phyloP scores from a whole-genome alignment of 345 rosid genomes.

The Eucalyptus cloeziana region DNA sequence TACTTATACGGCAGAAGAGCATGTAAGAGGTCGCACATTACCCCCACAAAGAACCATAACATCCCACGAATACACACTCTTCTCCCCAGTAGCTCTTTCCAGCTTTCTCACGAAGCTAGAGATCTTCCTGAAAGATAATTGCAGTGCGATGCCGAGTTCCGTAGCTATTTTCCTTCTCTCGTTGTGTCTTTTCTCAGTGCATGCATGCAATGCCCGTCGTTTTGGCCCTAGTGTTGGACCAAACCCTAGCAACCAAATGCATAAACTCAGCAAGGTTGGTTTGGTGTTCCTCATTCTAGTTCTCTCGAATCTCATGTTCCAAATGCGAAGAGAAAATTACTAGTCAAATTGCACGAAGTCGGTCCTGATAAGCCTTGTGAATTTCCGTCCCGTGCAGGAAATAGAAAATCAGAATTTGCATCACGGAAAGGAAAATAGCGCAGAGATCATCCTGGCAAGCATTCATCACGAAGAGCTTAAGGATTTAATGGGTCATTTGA shows the following conservation, averaged over 20 bases:
- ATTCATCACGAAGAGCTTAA: neutral
- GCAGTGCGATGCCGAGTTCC: constrained; percentile 5
- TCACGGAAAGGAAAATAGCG: neutral
- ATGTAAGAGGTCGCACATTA: neutral
- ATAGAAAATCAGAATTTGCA: neutral
- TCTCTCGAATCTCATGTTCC: neutral
- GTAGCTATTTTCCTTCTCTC: neutral
- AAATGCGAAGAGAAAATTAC: neutral
- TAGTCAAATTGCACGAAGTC: neutral
- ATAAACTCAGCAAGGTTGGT: neutral
- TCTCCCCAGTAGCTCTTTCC: neutral
- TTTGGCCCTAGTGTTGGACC: neutral
- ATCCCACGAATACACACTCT: neutral
- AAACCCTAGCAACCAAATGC: neutral
- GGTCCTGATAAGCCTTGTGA: neutral
- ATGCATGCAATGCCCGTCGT: constrained; percentile 43
- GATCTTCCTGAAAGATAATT: neutral
- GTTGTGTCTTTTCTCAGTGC: constrained; percentile 16
- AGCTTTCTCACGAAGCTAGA: neutral
- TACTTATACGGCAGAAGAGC: constrained; percentile 30
- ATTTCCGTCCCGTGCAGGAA: neutral
- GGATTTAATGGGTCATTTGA: neutral
- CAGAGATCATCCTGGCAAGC: neutral
- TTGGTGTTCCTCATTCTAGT: neutral
- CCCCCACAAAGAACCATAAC: neutral